Evolutionary conservation across 148 eudicot species (phyloP).

Genomic region (Vaccinium macrocarpon): DNA sequence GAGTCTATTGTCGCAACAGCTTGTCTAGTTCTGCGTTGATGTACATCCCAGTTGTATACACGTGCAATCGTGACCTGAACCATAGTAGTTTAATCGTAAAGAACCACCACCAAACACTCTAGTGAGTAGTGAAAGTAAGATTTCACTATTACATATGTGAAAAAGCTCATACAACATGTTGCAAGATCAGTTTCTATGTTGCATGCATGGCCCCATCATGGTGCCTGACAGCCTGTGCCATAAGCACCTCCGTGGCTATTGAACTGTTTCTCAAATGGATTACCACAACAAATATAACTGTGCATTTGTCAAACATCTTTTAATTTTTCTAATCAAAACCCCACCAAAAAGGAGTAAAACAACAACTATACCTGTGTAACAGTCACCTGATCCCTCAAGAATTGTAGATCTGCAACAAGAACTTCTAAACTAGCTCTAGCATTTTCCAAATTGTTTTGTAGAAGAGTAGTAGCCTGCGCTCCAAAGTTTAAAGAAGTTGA

Average conservation of each 20-base stretch:
- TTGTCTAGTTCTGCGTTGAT: conserved; percentile 72
- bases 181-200: not conserved
- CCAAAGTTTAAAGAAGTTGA: not conserved
- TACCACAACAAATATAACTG: not conserved
- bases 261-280: not conserved
- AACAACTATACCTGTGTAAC: conserved; percentile 62
- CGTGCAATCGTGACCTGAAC: conserved; percentile 89
- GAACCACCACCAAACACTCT: not conserved
- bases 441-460: conserved; percentile 79
- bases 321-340: not conserved
- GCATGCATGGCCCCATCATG: not conserved
- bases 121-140: not conserved
- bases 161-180: not conserved
- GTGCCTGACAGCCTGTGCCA: not conserved
- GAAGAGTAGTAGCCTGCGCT: conserved; percentile 70
- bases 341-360: not conserved
- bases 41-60: conserved; percentile 95
- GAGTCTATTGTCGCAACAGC: conserved; percentile 39
- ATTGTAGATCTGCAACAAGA: conserved; percentile 73
- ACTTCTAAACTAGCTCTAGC: conserved; percentile 92
- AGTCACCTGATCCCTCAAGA: conserved; percentile 87
- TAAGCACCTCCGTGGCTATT: not conserved
- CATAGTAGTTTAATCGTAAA: not conserved
- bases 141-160: not conserved
- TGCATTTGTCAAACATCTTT: not conserved